Percentiles rank a stretch among this genome's conserved stretches.
phyloP scores from a whole-genome alignment of 495 filamentous ascomycete genomes.

The Hypoxylon intermedium region DNA sequence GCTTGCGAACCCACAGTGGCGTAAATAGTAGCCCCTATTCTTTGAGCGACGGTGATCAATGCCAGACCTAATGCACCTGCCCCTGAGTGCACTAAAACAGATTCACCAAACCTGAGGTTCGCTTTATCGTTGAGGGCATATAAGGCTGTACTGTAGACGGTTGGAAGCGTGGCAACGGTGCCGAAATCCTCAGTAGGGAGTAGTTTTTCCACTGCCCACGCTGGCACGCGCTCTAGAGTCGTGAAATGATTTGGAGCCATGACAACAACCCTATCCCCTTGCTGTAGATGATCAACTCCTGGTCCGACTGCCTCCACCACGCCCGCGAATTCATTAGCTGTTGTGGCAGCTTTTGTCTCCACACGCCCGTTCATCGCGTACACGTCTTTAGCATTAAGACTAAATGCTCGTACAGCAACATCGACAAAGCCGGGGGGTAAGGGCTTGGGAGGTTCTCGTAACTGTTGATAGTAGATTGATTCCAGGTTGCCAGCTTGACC shows the following conservation, averaged over 20 bases:
- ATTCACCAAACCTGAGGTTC: constrained; percentile 49
- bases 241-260: constrained; percentile 38
- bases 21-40: constrained; percentile 57
- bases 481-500: constrained; percentile 9
- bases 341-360: constrained; percentile 6
- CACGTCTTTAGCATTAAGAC: constrained; percentile 50
- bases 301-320: constrained; percentile 8
- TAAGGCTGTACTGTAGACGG: constrained; percentile 59
- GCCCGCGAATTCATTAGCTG: constrained; percentile 19
- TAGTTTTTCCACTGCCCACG: constrained; percentile 41
- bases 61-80: constrained; percentile 60
- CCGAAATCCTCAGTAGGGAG: constrained; percentile 23
- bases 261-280: constrained; percentile 49
- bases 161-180: constrained; percentile 45
- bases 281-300: constrained; percentile 6
- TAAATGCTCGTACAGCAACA: constrained; percentile 43
- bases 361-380: constrained; percentile 20
- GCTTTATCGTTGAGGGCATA: constrained; percentile 51
- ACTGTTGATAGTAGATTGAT: constrained; percentile 19
- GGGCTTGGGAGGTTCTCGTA: constrained; percentile 1
- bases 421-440: constrained; percentile 42
- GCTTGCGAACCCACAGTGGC: constrained; percentile 54
- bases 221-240: constrained; percentile 41
- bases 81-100: constrained; percentile 61
- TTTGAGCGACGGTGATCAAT: constrained; percentile 55